Base-by-base conservation (phyloP, 257 asterid species). In the Rauvolfia tetraphylla region DNA sequence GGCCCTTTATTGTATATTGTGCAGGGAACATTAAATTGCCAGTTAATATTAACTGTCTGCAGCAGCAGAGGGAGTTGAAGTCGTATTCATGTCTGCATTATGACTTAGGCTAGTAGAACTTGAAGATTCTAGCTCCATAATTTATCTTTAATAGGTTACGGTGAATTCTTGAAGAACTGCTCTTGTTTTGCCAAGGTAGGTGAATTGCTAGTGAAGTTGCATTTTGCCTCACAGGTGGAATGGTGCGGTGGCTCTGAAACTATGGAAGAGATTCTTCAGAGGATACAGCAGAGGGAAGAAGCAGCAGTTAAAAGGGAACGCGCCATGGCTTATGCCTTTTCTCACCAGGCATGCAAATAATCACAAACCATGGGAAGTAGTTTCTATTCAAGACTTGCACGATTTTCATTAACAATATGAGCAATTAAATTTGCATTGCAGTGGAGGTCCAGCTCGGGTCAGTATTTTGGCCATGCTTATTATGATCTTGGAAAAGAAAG, bases 201-300 rank as follows among this genome's bases (percentile, higher is more conserved):
- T 34, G 17, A n/a, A 42, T 14, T 22, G 51, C 12, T 14, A 9
- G 23, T 22, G 57, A 71, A 72, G 76, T 42, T 42, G 9, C 18
- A 42, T 76, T 33, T 14, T 31, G 22, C n/a, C 58, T 9, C 14
- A 74, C 84, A 90, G 97, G 96, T 85, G 27, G 97, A 92, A 59
- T 92, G 96, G 97, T 78, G 88, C 57, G 85, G 94, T 33, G 88
- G 97, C 77, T 85, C 97, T 25, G 95, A 92, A 70, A 90, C 95
- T 71, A 89, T 90, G 92, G 95, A 90, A 69, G 91, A 92, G 69
- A 87, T 90, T 74, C 85, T 92, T 18, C 84, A 75, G 72, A 87
- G 90, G 81, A 85, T 92, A 77, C 95, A 90, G 34, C 92, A 88
- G 61, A 83, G 90, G 76, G 96, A 89, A 80, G 82, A 84, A 71